Evolutionary conservation across 345 rosid species (phyloP).

Genomic region (Arabis alpina): DNA sequence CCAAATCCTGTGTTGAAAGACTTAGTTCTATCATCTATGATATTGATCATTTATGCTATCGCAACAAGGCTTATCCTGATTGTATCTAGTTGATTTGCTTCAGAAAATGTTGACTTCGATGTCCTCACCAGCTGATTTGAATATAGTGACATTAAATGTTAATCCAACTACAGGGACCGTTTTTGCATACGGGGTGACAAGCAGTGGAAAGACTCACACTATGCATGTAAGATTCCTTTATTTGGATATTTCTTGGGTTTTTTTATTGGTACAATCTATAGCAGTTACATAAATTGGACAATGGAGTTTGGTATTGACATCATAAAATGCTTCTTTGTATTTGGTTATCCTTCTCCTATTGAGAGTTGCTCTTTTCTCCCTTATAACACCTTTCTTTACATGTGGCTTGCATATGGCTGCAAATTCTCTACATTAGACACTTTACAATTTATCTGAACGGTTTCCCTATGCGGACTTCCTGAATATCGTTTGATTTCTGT

Average conservation of each 20-base stretch:
- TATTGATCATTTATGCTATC: slow-evolving; percentile 11
- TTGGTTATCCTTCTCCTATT: slow-evolving; percentile 1
- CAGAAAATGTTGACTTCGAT: slow-evolving; percentile 7
- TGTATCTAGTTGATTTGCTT: neutral
- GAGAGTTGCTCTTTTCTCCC: neutral
- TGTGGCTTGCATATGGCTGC: neutral
- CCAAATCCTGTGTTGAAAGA: neutral
- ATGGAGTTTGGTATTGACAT: slow-evolving; percentile 12
- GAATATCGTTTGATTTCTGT: neutral
- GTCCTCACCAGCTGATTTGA: slow-evolving; percentile 17
- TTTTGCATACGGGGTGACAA: slow-evolving; percentile 98
- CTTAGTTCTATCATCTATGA: slow-evolving; percentile 10
- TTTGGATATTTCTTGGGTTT: slow-evolving; percentile 17
- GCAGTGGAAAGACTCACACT: slow-evolving; percentile 99
- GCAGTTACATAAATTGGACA: slow-evolving; percentile 10
- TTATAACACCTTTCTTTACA: slow-evolving; percentile 6
- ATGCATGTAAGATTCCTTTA: slow-evolving; percentile 83
- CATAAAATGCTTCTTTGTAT: neutral
- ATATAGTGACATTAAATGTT: slow-evolving; percentile 33
- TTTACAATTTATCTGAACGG: neutral
- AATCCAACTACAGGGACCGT: slow-evolving; percentile 72
- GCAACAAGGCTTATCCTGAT: slow-evolving; percentile 11
- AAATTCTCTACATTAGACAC: slow-evolving; percentile 3
- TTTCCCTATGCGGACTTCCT: neutral
- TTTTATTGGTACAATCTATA: slow-evolving; percentile 2